These are phyloP conservation scores for Pestalotiopsis sp. DNA, from an alignment of 2,329 filamentous ascomycete genomes.

Conservation along the genomic window DNA sequence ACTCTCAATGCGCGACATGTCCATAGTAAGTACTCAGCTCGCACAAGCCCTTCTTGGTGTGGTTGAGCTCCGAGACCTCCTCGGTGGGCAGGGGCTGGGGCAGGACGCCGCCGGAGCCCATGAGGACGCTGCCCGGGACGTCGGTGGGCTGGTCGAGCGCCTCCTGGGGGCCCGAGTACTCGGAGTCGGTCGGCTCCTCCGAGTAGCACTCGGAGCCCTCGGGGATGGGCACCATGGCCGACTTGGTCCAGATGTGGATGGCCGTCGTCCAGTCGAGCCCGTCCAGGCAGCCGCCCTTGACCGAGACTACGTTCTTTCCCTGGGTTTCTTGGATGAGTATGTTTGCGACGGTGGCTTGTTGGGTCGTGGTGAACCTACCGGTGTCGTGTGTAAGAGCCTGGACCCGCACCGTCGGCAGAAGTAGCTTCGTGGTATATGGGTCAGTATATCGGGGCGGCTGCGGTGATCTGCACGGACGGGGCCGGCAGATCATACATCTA, in stretches of 20 bases:
- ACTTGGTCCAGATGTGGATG: conserved; percentile 70
- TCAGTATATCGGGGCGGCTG: background rate
- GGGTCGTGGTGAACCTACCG: conserved; percentile 40
- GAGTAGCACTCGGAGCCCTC: conserved; percentile 62
- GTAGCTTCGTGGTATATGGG: conserved; percentile 45
- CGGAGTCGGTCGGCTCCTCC: conserved; percentile 48
- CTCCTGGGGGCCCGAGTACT: conserved; percentile 48
- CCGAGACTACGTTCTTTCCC: conserved; percentile 62
- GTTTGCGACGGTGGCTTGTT: background rate
- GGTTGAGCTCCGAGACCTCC: background rate
- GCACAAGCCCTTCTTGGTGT: conserved; percentile 21
- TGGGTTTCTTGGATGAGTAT: conserved; percentile 23
- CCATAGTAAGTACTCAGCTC: conserved; percentile 27
- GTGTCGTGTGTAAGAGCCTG: conserved; percentile 63
- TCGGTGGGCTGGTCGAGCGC: conserved; percentile 49
- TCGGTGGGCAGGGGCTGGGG: conserved; percentile 20
- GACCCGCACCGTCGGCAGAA: conserved; percentile 71
- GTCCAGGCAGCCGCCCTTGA: conserved; percentile 70
- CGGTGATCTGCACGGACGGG: background rate
- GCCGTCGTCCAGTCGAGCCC: conserved; percentile 63
- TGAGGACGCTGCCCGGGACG: conserved; percentile 24
- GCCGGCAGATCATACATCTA: background rate
- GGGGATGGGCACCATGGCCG: conserved; percentile 70
- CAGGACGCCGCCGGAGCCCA: conserved; percentile 34
- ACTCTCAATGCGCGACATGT: background rate